Evolutionary conservation across 768 basidiomycete genomes (phyloP).

Genomic region (Chlorophyllum brunneum): DNA sequence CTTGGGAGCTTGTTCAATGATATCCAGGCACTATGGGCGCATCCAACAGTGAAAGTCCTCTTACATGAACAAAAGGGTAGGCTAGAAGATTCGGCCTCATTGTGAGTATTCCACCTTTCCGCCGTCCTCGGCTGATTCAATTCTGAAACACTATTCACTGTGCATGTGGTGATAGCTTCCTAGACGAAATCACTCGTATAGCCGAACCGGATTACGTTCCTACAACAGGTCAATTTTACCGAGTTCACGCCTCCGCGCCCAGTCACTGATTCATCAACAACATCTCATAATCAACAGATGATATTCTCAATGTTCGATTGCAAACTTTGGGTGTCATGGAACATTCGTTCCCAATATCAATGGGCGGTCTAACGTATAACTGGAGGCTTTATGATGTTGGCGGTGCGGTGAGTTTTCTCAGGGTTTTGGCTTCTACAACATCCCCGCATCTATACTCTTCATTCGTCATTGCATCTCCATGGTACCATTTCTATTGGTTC

Average conservation of each 20-base stretch:
- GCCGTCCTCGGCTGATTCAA: constrained; percentile 9
- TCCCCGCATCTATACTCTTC: no score
- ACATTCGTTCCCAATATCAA: constrained; percentile 65
- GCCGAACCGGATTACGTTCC: constrained; percentile 68
- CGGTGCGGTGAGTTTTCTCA: constrained; percentile 56
- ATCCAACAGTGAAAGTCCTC: constrained; percentile 59
- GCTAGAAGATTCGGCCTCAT: constrained; percentile 72
- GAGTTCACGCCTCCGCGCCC: not conserved
- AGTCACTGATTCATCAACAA: not conserved
- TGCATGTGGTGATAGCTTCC: constrained; percentile 45
- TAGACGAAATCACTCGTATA: constrained; percentile 62
- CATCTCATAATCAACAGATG: constrained; percentile 39
- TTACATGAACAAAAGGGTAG: constrained; percentile 54
- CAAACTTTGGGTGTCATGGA: constrained; percentile 81
- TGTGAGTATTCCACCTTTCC: constrained; percentile 42
- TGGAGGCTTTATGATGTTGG: constrained; percentile 86
- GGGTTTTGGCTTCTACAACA: not conserved
- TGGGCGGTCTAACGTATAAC: constrained; percentile 58
- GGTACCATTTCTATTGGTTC: not conserved
- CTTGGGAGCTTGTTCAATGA: constrained; percentile 46
- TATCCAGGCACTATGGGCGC: constrained; percentile 64
- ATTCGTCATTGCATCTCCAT: not conserved
- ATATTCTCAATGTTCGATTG: constrained; percentile 74
- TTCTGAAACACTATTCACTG: not conserved
- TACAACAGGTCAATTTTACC: constrained; percentile 46